A percentile compares a stretch with the other conserved stretches of the same genome.
Conservation (phyloP, 2,329 filamentous ascomycete genomes). For the Lizonia empirigonia region DNA sequence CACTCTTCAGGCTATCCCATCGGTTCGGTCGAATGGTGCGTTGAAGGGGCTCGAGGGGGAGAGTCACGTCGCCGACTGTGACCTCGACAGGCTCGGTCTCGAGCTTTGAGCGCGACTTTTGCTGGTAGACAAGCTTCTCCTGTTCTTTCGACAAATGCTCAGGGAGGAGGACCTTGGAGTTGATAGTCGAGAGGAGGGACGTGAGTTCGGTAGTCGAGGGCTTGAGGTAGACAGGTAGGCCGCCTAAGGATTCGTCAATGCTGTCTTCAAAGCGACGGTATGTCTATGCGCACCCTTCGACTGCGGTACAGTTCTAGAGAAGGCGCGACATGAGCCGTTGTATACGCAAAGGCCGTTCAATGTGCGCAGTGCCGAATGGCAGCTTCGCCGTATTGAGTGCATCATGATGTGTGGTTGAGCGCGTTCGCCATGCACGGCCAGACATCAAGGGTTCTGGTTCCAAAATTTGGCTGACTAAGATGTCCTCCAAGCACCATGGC, state of each 20-base stretch:
- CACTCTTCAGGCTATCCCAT: constrained; percentile 15
- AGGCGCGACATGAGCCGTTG: constrained; percentile 37
- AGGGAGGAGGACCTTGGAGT: constrained; percentile 54
- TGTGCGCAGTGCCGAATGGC: constrained; percentile 30
- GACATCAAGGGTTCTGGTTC: constrained; percentile 1
- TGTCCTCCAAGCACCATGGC: background rate
- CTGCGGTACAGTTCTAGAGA: constrained; percentile 32
- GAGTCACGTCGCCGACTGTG: constrained; percentile 48
- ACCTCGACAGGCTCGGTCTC: constrained; percentile 51
- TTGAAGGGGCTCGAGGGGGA: constrained; percentile 43
- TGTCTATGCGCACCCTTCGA: constrained; percentile 30
- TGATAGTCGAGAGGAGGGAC: constrained; percentile 48
- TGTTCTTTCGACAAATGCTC: constrained; percentile 50
- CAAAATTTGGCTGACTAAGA: constrained; percentile 23
- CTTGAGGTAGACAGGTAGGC: constrained; percentile 50
- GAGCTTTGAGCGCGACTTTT: constrained; percentile 50
- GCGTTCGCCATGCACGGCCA: background rate
- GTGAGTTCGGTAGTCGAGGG: constrained; percentile 51
- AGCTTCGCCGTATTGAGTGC: constrained; percentile 40
- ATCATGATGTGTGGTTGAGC: constrained; percentile 29
- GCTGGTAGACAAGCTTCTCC: constrained; percentile 50
- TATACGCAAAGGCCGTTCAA: constrained; percentile 16
- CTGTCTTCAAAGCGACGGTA: background rate
- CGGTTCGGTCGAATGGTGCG: constrained; percentile 26
- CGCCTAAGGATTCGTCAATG: constrained; percentile 30